Evolutionary conservation across 345 rosid species (phyloP), one percentile per base, ranked within the genome.

Genomic region (Citrus australasica): DNA sequence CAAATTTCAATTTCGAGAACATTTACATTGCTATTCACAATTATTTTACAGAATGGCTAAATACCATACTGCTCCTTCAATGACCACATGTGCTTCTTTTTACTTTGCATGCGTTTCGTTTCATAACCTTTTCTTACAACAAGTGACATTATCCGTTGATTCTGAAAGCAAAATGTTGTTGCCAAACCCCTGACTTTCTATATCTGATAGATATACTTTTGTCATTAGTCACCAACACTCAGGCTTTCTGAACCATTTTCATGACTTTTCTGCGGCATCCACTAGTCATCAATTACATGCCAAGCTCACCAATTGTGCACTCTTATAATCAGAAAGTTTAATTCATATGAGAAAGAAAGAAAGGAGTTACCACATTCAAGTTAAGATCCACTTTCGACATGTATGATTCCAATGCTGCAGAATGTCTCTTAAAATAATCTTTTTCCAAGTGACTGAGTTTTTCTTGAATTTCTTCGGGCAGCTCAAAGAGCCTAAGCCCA

Each of bases 401-500:
- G 87, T 93, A 95, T 4, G 89, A 76, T 76, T 91, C 90, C 59
- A 93, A 76, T 64, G 93, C 87, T 13, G 84, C 82, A 19, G 96
- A 88, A 87, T 92, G 95, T 66, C 82, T 86, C 83, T 83, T 90
- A 80, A 87, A 89, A 83, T 91, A 93, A 48, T 82, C 89, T 70
- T 91, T 93, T 84, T 95, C 99, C 2, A 84, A 77, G 71, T 84
- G 79, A 62, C 80, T 90, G 72, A 95, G 90, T 87, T 90, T 94
- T 82, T 83, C 92, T 78, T 88, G 86, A 73, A 96, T 89, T 71
- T 92, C 97, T 77, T 85, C 77, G 2, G 97, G 98, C 77, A 93
- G 91, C 71, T 88, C 93, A 77, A 85, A 75, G 76, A 90, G 90
- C 85, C 88, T 90, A 38, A 90, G 88, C 61, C 96, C 97, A 11